phyloP scores from a whole-genome alignment of 805 yeast species.

The Yarrowia sp. region DNA sequence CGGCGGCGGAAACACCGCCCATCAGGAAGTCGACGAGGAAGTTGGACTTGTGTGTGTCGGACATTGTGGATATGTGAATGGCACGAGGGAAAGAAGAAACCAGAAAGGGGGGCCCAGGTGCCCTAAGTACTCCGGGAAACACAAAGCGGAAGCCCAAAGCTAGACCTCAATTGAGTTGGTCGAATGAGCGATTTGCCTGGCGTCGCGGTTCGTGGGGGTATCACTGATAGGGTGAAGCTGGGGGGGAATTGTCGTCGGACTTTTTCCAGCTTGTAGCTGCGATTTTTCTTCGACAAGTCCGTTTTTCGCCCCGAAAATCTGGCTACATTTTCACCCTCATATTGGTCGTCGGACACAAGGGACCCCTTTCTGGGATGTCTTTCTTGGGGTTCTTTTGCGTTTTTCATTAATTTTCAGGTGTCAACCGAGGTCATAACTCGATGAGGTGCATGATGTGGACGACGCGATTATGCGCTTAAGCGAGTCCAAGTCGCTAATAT shows the following conservation, averaged over 20 bases:
- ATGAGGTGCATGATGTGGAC: slow-evolving; percentile 37
- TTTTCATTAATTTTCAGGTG: slow-evolving; percentile 33
- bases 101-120: slow-evolving; percentile 8
- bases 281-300: background rate
- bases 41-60: slow-evolving; percentile 38
- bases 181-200: slow-evolving; percentile 36
- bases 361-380: slow-evolving; percentile 23
- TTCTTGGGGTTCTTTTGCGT: background rate
- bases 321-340: no score
- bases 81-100: slow-evolving; percentile 9
- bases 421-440: slow-evolving; percentile 38
- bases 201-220: background rate
- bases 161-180: slow-evolving; percentile 35
- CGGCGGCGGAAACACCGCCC: slow-evolving; percentile 99
- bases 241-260: background rate
- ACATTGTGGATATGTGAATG: slow-evolving; percentile 34
- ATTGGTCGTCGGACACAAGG: slow-evolving; percentile 20
- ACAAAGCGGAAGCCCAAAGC: slow-evolving; percentile 21
- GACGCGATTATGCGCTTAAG: slow-evolving; percentile 37
- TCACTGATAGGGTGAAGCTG: background rate
- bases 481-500: slow-evolving; percentile 14
- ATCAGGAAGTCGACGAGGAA: slow-evolving; percentile 53
- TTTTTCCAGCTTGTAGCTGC: background rate
- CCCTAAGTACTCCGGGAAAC: slow-evolving; percentile 38
- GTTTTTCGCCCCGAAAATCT: no score